Evolutionary conservation across 1,139 yeast species (phyloP).

Genomic region (Sugiyamaella neomexicana): DNA sequence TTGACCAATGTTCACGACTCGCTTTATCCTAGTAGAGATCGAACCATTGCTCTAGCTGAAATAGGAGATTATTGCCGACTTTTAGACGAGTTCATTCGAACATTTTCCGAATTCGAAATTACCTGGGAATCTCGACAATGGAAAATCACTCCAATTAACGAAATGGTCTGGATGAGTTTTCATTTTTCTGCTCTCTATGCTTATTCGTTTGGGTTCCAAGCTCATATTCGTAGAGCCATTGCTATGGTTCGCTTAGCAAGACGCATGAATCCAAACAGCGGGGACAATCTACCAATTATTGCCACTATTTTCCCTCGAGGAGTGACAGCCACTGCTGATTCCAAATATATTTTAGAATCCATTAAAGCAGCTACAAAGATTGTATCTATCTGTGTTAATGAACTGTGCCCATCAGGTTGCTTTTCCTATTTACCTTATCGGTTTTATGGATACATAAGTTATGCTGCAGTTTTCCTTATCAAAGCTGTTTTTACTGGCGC

Average conservation of each 20-base stretch:
- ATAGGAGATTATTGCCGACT: constrained; percentile 30
- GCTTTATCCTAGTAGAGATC: constrained; percentile 29
- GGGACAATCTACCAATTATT: constrained; percentile 10
- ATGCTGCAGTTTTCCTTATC: constrained; percentile 32
- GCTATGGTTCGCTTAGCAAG: constrained; percentile 14
- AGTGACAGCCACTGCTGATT: constrained; percentile 28
- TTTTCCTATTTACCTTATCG: constrained; percentile 30
- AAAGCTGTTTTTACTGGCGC: constrained; percentile 32
- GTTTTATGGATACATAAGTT: constrained; percentile 29
- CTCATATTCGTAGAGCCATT: constrained; percentile 28
- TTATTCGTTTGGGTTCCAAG: constrained; percentile 32
- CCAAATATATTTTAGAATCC: constrained; percentile 31
- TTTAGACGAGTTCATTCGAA: constrained; percentile 31
- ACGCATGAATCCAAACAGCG: constrained; percentile 17
- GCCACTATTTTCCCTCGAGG: constrained; percentile 29
- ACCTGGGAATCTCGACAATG: constrained; percentile 29
- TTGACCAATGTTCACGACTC: constrained; percentile 32
- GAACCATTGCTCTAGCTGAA: constrained; percentile 29
- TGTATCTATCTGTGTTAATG: constrained; percentile 26
- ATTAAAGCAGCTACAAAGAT: constrained; percentile 27
- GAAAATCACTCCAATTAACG: constrained; percentile 28
- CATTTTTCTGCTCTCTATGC: constrained; percentile 30
- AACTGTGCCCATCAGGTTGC: constrained; percentile 28
- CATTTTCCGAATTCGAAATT: constrained; percentile 28
- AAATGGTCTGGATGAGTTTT: constrained; percentile 29